Evolutionary conservation across 2,329 filamentous ascomycete genomes (phyloP), one percentile per base, ranked within the genome.

Genomic region (Fusarium chlamydosporum): DNA sequence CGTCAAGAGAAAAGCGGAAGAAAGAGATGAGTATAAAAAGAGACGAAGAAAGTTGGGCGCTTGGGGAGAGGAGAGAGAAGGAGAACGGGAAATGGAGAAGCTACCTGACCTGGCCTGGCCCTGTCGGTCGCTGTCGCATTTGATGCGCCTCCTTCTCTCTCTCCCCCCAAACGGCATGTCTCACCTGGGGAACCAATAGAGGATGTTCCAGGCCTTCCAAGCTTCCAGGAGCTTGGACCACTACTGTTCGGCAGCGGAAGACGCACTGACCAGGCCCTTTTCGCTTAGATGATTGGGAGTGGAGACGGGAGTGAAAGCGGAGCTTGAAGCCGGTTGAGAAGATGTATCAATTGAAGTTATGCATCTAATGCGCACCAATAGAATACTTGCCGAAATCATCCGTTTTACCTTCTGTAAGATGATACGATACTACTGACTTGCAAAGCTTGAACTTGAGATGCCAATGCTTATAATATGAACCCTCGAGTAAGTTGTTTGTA

Each of bases 201-300:
- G 34, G 38, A 35, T 42, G 53, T 55, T 41, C 52, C 46, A 55
- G 61, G 58, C 46, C 56, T 65, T 54, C 68, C 55, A 74, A 76
- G 74, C 74, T 76, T 70, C 66, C 70, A 68, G 69, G 71, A 76
- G 75, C 74, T 76, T 76, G 74, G 75, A 74, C 75, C 73, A 72
- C 4, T 23, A 27, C 48, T 55, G 50, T 51, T 65, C 67, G 64
- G 72, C 64, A 74, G 57, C 62, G 67, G 72, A 71, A 37, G 57
- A 46, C 46, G 67, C 63, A 61, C 68, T 68, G 67, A 37, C 60
- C 71, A 68, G 9, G 12, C 7, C 29, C 37, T 27, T 54, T 60
- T 71, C 61, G 61, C 60, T 65, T 65, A 63, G 57, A 61, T 70
- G 52, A 61, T 50, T 45, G 23, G 46, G 26, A 56, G 48, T 62